phyloP scores from a whole-genome alignment of 108 stramenopile species.

The Cyclotella sp. region DNA sequence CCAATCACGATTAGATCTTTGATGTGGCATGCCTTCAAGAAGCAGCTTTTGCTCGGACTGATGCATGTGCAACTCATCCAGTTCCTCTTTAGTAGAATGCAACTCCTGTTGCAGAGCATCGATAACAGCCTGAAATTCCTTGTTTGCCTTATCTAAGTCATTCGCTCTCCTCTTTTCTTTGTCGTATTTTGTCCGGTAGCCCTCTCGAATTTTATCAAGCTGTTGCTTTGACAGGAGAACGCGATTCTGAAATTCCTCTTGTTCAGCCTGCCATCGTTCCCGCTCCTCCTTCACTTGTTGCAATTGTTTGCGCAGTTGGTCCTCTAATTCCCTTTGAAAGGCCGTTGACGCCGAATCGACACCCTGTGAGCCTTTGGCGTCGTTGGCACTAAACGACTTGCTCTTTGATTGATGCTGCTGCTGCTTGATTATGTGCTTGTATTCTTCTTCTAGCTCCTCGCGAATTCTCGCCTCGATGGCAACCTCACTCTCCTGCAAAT shows the following conservation, averaged over 20 bases:
- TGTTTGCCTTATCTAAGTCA: conserved; percentile 23
- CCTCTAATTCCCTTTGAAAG: conserved; percentile 18
- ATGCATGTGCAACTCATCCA: conserved; percentile 17
- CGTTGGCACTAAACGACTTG: neutral
- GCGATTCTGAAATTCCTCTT: conserved; percentile 34
- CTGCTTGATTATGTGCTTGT: neutral
- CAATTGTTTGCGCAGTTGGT: conserved; percentile 29
- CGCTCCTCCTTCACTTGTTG: conserved; percentile 33
- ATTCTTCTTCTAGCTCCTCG: conserved; percentile 38
- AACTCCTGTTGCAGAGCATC: conserved; percentile 30
- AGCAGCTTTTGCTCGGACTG: neutral
- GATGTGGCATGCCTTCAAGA: neutral
- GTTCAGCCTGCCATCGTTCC: conserved; percentile 39
- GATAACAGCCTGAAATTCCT: conserved; percentile 30
- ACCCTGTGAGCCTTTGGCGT: neutral
- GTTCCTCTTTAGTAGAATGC: conserved; percentile 11
- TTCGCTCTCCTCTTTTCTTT: conserved; percentile 27
- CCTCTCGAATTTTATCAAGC: conserved; percentile 34
- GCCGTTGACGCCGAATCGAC: neutral
- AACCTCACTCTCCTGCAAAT: conserved; percentile 33
- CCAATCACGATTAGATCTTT: neutral
- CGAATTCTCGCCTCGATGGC: conserved; percentile 29
- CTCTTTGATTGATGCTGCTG: conserved; percentile 14
- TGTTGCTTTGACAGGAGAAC: conserved; percentile 32
- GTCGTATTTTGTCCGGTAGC: conserved; percentile 37